Conservation (phyloP, 441 rosid genomes). For the Arabidopsis lyrata region DNA sequence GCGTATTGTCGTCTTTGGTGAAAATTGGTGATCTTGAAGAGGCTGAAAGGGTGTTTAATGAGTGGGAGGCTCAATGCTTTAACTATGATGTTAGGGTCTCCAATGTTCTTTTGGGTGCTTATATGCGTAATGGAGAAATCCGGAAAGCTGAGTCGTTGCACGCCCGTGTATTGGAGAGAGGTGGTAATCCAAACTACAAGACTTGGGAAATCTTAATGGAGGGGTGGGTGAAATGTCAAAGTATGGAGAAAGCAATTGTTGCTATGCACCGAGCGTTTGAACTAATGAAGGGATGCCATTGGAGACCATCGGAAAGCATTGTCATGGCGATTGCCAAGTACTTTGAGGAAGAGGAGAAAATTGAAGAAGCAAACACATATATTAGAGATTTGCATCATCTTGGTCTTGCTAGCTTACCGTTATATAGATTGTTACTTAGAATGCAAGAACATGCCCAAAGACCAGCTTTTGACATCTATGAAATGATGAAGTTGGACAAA, state of each 20-base stretch:
- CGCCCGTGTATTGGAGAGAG: conserved; percentile 52
- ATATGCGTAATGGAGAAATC: conserved; percentile 53
- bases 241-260: conserved; percentile 61
- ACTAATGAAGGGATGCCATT: conserved; percentile 56
- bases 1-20: conserved; percentile 61
- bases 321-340: conserved; percentile 54
- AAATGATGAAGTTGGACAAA: conserved; percentile 66
- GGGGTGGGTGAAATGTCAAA: conserved; percentile 58
- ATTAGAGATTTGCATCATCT: conserved; percentile 52
- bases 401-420: conserved; percentile 57
- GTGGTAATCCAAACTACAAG: conserved; percentile 73
- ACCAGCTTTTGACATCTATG: conserved; percentile 52
- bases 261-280: conserved; percentile 60
- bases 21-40: conserved; percentile 55
- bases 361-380: conserved; percentile 57
- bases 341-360: conserved; percentile 55
- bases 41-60: conserved; percentile 58
- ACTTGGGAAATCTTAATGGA: conserved; percentile 81
- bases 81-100: conserved; percentile 71
- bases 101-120: conserved; percentile 75
- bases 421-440: conserved; percentile 60
- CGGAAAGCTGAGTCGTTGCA: conserved; percentile 62
- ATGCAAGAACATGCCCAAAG: conserved; percentile 50
- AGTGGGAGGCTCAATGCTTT: conserved; percentile 61
- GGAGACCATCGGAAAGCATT: conserved; percentile 61